phyloP scores from a whole-genome alignment of 805 yeast genomes.

The Ogataea paradorogensis region DNA sequence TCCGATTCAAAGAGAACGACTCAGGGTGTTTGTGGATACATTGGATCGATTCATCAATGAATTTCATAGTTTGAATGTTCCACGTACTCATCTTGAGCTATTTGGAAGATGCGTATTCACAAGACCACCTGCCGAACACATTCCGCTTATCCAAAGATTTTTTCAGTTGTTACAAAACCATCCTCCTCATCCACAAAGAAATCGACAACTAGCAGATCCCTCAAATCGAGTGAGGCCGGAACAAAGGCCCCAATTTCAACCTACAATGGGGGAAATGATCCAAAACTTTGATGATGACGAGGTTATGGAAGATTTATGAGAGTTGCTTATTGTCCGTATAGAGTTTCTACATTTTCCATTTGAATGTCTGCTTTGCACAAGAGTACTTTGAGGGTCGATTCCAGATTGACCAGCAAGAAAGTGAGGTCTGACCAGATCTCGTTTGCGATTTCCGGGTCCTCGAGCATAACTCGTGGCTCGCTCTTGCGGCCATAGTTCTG shows the following conservation, averaged over 20 bases:
- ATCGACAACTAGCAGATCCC: conserved; percentile 5
- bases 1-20: conserved; percentile 25
- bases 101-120: conserved; percentile 32
- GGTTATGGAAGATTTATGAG: conserved; percentile 35
- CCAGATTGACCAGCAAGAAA: conserved; percentile 11
- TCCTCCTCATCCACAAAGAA: conserved; percentile 14
- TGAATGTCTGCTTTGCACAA: conserved; percentile 5
- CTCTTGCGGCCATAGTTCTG: conserved; percentile 18
- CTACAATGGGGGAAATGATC: conserved; percentile 25
- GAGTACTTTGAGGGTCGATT: conserved; percentile 7
- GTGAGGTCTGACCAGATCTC: conserved; percentile 16
- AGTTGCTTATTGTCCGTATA: conserved; percentile 7
- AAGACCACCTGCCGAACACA: conserved; percentile 29
- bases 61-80: conserved; percentile 26
- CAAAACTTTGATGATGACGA: conserved; percentile 44
- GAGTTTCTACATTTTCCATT: conserved; percentile 6
- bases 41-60: conserved; percentile 30
- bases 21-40: conserved; percentile 28
- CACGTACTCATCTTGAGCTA: conserved; percentile 27
- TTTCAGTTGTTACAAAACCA: conserved; percentile 28
- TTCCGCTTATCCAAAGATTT: conserved; percentile 32
- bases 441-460: conserved; percentile 14
- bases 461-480: conserved; percentile 21
- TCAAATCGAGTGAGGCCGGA: not conserved
- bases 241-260: conserved; percentile 11